Base-by-base conservation (phyloP, 768 basidiomycete genomes). In the Calvatia gigantea region DNA sequence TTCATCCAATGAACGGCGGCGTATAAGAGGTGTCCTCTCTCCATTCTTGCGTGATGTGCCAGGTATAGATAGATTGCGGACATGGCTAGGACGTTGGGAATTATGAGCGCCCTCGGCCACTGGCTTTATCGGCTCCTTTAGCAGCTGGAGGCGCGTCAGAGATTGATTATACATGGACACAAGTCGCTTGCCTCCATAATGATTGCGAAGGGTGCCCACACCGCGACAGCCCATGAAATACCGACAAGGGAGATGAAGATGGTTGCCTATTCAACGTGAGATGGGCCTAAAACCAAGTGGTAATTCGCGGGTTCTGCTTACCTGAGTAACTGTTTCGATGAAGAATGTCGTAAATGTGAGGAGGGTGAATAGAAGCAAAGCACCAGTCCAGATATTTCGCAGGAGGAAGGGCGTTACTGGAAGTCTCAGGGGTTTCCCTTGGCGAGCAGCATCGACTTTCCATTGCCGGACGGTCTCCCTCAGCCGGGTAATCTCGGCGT, bases 191-290 rank as follows among this genome's bases (percentile, higher is more conserved):
- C 93, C 83, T 95, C 94, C 94, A 98, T 98, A 71, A 98, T 92
- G 64, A 97, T 94, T 17, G 94, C 90, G 62, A 97, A 97, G 2
- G 94, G 94, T 14, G 92, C 91, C 95, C 95, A 97, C 73, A 91
- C 92, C n/a, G 95, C 92, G 37, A 97, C 91, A 8, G 94, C 91
- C 95, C 95, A 98, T 69, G 89, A 95, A 33, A 97, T 88, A 39
- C 95, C 95, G 21, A 96, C 84, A 49, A 95, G 66, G 49, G 85
- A 85, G 54, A 97, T 90, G 64, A 89, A 85, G 15, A 86, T 69
- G 14, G 91, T 91, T 7, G 95, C 95, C 81, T 89, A 65, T 23
- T 23, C 2, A 25, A 21, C 21, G 2, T 19, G 39, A 45, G 35
- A 38, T 38, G 44, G 19, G 6, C 17, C 19, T 17, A 15, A 15